Conservation (phyloP, 2,329 filamentous ascomycete species). For the Sporothrix schenckii region DNA sequence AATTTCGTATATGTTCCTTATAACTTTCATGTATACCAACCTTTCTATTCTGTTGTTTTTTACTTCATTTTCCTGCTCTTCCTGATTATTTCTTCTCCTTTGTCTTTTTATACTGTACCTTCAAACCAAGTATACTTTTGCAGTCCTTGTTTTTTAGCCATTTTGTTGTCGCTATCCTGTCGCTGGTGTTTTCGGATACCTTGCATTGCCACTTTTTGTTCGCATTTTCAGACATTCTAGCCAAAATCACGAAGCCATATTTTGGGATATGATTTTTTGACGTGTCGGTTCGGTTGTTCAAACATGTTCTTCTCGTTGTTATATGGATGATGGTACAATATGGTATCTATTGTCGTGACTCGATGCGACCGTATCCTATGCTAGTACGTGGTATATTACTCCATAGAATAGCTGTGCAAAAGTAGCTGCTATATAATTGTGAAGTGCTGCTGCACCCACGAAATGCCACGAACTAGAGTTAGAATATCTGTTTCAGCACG, state of each 20-base stretch:
- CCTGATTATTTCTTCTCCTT: not conserved
- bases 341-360: not conserved
- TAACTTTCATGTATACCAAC: conserved; percentile 8
- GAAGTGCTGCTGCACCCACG: no score
- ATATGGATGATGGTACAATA: not conserved
- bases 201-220: no score
- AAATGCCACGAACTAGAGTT: not conserved
- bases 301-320: not conserved
- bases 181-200: conserved; percentile 20
- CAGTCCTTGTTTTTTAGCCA: not conserved
- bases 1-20: conserved; percentile 3
- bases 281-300: not conserved
- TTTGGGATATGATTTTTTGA: not conserved
- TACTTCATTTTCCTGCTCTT: conserved; percentile 1
- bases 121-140: no score
- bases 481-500: conserved; percentile 4
- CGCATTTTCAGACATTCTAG: not conserved
- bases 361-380: no score
- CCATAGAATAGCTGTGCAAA: not conserved
- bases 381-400: not conserved
- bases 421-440: no score
- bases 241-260: not conserved
- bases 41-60: not conserved
- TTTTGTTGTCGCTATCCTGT: not conserved
- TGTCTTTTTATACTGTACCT: conserved; percentile 11